Percentiles rank a stretch among this genome's conserved stretches.
These are phyloP conservation scores for Aspergillus vadensis DNA, from an alignment of 2,329 filamentous ascomycete genomes.

Conservation along the genomic window DNA sequence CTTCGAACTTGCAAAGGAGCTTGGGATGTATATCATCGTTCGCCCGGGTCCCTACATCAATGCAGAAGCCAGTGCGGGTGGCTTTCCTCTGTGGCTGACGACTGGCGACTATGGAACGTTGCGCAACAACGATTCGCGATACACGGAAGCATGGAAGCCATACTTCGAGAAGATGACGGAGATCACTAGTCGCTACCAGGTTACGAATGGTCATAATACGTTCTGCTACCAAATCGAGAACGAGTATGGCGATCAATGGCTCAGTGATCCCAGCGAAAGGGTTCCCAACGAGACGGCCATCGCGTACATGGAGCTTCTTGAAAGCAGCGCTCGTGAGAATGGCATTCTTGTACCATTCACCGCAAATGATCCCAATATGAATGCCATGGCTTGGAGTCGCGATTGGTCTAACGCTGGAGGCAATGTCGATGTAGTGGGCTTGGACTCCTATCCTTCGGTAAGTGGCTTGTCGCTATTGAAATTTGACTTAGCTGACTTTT, in stretches of 20 bases:
- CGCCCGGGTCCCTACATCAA: slow-evolving; percentile 65
- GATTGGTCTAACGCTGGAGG: slow-evolving; percentile 61
- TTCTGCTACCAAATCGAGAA: slow-evolving; percentile 37
- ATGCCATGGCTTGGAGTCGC: slow-evolving; percentile 60
- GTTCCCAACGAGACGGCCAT: slow-evolving; percentile 53
- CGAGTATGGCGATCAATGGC: slow-evolving; percentile 45
- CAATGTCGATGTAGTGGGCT: slow-evolving; percentile 33
- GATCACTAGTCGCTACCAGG: slow-evolving; percentile 34
- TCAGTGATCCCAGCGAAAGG: slow-evolving; percentile 34
- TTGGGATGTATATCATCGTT: slow-evolving; percentile 58
- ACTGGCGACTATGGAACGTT: slow-evolving; percentile 52
- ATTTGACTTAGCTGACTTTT: slow-evolving; percentile 51
- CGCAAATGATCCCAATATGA: slow-evolving; percentile 64
- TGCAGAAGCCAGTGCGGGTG: slow-evolving; percentile 64
- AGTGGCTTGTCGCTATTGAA: slow-evolving; percentile 40
- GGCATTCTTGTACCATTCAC: slow-evolving; percentile 62
- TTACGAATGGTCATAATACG: slow-evolving; percentile 32
- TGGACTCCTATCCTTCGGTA: slow-evolving; percentile 50
- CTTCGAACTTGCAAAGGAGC: slow-evolving; percentile 55
- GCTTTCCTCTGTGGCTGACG: slow-evolving; percentile 64
- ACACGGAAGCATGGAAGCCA: slow-evolving; percentile 34
- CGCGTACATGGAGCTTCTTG: slow-evolving; percentile 49
- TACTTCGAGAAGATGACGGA: slow-evolving; percentile 33
- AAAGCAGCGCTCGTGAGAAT: slow-evolving; percentile 56
- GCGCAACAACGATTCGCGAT: slow-evolving; percentile 35